Conservation (phyloP, 2,329 filamentous ascomycete species). For the Calonectria hawksworthii region DNA sequence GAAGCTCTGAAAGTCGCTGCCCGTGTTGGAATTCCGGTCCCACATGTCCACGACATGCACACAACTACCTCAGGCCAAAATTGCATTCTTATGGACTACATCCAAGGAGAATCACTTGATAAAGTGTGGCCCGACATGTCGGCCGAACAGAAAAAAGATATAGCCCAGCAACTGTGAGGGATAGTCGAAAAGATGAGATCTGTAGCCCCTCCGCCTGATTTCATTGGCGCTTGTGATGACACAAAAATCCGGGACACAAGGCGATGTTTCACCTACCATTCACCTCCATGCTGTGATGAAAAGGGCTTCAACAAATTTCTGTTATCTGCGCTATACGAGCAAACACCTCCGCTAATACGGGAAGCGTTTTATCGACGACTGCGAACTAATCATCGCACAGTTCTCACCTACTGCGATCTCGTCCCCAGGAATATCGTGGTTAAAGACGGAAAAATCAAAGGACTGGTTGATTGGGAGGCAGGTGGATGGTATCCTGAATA, state of each 20-base stretch:
- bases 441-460: conserved; percentile 53
- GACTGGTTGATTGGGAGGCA: conserved; percentile 63
- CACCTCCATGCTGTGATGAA: conserved; percentile 40
- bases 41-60: conserved; percentile 34
- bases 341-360: conserved; percentile 36
- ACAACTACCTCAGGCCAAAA: conserved; percentile 31
- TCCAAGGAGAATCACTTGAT: conserved; percentile 44
- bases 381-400: conserved; percentile 47
- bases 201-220: conserved; percentile 34
- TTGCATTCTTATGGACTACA: conserved; percentile 44
- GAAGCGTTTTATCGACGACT: conserved; percentile 42
- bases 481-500: conserved; percentile 62
- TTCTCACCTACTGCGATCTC: conserved; percentile 67
- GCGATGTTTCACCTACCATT: conserved; percentile 35
- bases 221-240: conserved; percentile 46
- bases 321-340: conserved; percentile 28
- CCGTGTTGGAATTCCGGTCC: conserved; percentile 38
- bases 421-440: conserved; percentile 60
- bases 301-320: conserved; percentile 45
- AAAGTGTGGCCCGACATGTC: conserved; percentile 44
- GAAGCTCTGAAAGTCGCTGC: conserved; percentile 42
- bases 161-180: conserved; percentile 42
- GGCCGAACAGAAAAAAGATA: conserved; percentile 35
- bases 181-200: conserved; percentile 45
- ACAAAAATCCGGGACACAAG: conserved; percentile 45